Conservation (phyloP, 2,329 filamentous ascomycete species). For the Aspergillus sojae region DNA sequence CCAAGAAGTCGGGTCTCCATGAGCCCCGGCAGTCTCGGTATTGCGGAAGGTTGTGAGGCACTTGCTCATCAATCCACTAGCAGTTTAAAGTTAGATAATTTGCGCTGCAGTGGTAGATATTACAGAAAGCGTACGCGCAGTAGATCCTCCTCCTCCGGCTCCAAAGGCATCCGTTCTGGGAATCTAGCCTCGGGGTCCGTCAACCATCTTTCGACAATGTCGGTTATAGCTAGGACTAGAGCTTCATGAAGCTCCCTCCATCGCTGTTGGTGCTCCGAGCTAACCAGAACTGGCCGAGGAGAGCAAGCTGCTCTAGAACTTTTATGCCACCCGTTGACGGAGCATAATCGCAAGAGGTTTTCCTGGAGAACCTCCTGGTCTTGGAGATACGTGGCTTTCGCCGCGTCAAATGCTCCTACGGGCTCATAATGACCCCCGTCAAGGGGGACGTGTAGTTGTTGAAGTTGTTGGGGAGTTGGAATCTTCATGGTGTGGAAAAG, state of each 20-base stretch:
- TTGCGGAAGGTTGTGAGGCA: background rate
- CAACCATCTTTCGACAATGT: conserved; percentile 35
- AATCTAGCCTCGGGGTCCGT: conserved; percentile 26
- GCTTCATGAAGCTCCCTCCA: conserved; percentile 22
- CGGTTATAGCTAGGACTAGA: conserved; percentile 25
- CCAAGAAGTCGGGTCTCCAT: conserved; percentile 32
- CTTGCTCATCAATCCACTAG: conserved; percentile 4
- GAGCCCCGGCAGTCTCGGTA: conserved; percentile 19
- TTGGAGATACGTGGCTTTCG: background rate
- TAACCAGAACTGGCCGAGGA: conserved; percentile 9
- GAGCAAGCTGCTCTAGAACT: background rate
- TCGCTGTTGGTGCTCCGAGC: conserved; percentile 1
- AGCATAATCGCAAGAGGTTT: conserved; percentile 1
- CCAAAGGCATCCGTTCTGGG: conserved; percentile 32
- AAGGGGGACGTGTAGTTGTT: background rate
- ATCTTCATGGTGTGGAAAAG: background rate
- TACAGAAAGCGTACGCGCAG: background rate
- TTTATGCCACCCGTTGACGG: background rate
- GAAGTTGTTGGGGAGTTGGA: background rate
- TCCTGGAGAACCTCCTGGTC: background rate
- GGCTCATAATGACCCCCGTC: background rate
- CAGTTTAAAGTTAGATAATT: background rate
- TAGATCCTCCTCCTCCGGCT: conserved; percentile 28
- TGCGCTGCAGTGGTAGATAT: background rate
- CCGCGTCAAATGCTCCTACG: background rate